phyloP scores from a whole-genome alignment of 2,329 filamentous ascomycete species.

The Aspergillus proliferans region DNA sequence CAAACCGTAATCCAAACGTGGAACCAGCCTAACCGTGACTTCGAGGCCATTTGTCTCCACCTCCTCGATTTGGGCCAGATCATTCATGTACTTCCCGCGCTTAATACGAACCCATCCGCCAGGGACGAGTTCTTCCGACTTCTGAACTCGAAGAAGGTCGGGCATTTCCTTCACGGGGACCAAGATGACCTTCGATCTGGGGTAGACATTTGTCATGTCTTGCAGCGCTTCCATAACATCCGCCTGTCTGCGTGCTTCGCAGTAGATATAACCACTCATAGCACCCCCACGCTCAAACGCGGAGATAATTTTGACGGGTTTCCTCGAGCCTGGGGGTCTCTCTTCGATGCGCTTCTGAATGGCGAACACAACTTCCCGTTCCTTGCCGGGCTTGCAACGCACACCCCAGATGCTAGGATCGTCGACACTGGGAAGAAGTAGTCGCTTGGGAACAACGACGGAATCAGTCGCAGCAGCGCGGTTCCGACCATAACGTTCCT shows the following conservation, averaged over 20 bases:
- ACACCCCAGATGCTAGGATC: slow-evolving; percentile 96
- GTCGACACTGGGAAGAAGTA: slow-evolving; percentile 86
- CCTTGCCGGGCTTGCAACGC: slow-evolving; percentile 89
- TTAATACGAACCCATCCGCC: slow-evolving; percentile 89
- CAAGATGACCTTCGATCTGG: slow-evolving; percentile 75
- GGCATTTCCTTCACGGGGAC: slow-evolving; percentile 98
- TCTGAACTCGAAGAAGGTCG: slow-evolving; percentile 82
- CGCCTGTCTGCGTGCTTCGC: slow-evolving; percentile 80
- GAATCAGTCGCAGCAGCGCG: slow-evolving; percentile 63
- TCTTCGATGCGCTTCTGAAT: slow-evolving; percentile 88
- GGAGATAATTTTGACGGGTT: slow-evolving; percentile 76
- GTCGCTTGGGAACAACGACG: slow-evolving; percentile 72
- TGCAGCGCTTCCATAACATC: slow-evolving; percentile 80
- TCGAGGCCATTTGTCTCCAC: slow-evolving; percentile 90
- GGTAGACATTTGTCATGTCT: slow-evolving; percentile 82
- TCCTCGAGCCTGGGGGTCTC: slow-evolving; percentile 62
- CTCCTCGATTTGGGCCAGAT: slow-evolving; percentile 86
- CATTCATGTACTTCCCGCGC: slow-evolving; percentile 74
- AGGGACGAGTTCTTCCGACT: slow-evolving; percentile 75
- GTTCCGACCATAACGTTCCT: slow-evolving; percentile 80
- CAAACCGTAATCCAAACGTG: slow-evolving; percentile 83
- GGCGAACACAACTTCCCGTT: slow-evolving; percentile 79
- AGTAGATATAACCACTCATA: slow-evolving; percentile 93
- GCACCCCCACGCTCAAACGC: slow-evolving; percentile 84
- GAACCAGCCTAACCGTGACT: slow-evolving; percentile 79